Evolutionary conservation across 2,329 filamentous ascomycete genomes (phyloP).

Genomic region (Aureobasidium sp.): DNA sequence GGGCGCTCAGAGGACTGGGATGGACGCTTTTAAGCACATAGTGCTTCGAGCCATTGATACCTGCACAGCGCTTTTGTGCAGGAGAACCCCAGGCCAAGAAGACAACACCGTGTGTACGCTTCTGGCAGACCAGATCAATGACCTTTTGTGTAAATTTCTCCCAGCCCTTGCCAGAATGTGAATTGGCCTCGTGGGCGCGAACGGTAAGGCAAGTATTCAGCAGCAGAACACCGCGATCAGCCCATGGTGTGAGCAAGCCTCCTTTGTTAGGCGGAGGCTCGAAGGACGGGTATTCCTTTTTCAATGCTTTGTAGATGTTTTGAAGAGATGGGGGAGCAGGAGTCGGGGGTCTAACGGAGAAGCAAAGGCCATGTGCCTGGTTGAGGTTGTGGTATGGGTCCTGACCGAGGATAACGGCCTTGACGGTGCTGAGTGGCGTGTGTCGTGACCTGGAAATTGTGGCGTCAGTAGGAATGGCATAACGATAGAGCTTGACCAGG

Average conservation of each 20-base stretch:
- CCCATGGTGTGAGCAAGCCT: constrained; percentile 87
- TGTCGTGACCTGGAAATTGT: constrained; percentile 66
- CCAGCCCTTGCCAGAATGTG: constrained; percentile 81
- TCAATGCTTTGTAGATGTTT: constrained; percentile 87
- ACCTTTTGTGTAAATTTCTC: constrained; percentile 86
- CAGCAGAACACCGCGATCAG: constrained; percentile 82
- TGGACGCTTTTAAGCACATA: constrained; percentile 80
- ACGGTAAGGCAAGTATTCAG: constrained; percentile 95
- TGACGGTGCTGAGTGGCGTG: constrained; percentile 80
- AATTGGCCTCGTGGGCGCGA: constrained; percentile 78
- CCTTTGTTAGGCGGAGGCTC: constrained; percentile 64
- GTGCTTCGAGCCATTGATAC: constrained; percentile 65
- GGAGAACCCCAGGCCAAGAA: constrained; percentile 91
- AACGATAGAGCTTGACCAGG: neutral
- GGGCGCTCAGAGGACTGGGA: constrained; percentile 84
- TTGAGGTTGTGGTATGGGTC: constrained; percentile 95
- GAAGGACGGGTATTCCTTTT: constrained; percentile 80
- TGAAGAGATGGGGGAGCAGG: constrained; percentile 79
- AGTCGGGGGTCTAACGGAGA: constrained; percentile 86
- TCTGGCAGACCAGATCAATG: constrained; percentile 76
- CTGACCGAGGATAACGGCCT: constrained; percentile 88
- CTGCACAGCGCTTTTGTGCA: constrained; percentile 68
- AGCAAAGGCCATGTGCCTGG: constrained; percentile 92
- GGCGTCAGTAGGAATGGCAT: neutral
- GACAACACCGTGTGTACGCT: constrained; percentile 72